These are phyloP conservation scores for Mortierella sp. DNA, from an alignment of 371 early-diverging fungal species.

Conservation along the genomic window DNA sequence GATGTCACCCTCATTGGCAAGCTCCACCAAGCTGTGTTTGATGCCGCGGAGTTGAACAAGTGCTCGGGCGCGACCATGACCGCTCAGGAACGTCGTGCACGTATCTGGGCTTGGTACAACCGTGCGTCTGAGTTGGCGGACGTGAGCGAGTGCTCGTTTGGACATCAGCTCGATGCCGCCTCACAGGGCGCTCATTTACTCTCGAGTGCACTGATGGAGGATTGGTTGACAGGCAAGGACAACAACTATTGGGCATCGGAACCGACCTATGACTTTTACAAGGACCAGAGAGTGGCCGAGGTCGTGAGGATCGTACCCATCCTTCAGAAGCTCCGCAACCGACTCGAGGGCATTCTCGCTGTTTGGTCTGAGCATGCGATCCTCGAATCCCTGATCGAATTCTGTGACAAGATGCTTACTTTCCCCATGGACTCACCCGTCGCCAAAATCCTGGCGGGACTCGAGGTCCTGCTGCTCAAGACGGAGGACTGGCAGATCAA, in stretches of 20 bases:
- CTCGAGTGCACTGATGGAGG: constrained; percentile 54
- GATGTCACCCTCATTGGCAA: constrained; percentile 67
- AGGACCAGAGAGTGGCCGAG: constrained; percentile 81
- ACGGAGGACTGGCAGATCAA: constrained; percentile 96
- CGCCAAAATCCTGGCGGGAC: constrained; percentile 89
- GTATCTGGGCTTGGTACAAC: constrained; percentile 48
- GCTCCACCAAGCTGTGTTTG: constrained; percentile 38
- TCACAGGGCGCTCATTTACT: constrained; percentile 50
- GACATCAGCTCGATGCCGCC: constrained; percentile 52
- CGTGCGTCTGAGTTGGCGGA: constrained; percentile 52
- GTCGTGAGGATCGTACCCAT: constrained; percentile 75
- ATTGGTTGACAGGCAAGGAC: constrained; percentile 54
- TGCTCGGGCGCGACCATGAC: constrained; percentile 22
- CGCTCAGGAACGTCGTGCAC: constrained; percentile 32
- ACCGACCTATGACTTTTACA: constrained; percentile 90
- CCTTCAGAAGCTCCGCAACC: constrained; percentile 71
- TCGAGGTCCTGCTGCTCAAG: constrained; percentile 88
- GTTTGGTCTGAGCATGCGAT: constrained; percentile 95
- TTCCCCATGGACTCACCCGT: constrained; percentile 89
- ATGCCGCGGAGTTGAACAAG: constrained; percentile 34
- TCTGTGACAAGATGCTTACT: constrained; percentile 76
- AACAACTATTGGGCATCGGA: constrained; percentile 56
- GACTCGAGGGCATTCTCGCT: constrained; percentile 71
- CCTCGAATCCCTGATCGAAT: constrained; percentile 75
- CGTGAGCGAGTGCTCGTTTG: constrained; percentile 47